Evolutionary conservation across 2,329 filamentous ascomycete genomes (phyloP), one percentile per base, ranked within the genome.

Genomic region (Aureobasidium mangrovei): DNA sequence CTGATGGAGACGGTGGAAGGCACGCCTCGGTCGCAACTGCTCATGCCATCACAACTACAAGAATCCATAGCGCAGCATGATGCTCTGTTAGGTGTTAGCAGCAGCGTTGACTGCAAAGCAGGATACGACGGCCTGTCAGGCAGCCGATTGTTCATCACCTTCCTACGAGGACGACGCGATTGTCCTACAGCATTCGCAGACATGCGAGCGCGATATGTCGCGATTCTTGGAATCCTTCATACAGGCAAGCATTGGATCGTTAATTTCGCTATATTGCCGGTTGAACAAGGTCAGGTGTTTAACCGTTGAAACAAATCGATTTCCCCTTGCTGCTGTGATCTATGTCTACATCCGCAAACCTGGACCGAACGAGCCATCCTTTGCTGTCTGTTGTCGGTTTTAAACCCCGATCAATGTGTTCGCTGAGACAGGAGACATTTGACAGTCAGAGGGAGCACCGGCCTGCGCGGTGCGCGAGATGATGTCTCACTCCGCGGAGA

Each of bases 401-500:
- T 29, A 32, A 24, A 4, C 24, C 29, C 29, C 28, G 31, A 35
- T 43, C 32, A 33, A 43, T 35, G 31, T 33, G 9, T 24, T 26
- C 6, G 38, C 7, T 42, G 48, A 43, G 48, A 41, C 47, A 51
- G 29, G 18, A 32, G 31, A 46, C 4, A 36, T 18, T 18, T 18
- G 18, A 18, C 18, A 18, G 18, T 18, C 24, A 4, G 8, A 26
- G 46, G 27, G 9, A 32, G 26, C 45, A 31, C 26, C 10, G 33
- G 36, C 24, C 18, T 43, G n/a, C 7, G 31, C 18, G 32, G 10
- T 27, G 29, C 35, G n/a, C 7, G 31, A 52, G 39, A 41, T 12
- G 32, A 28, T 52, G 48, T 44, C 29, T 38, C 49, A 53, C 28
- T 44, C 49, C 49, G 49, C 49, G 49, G 49, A 53, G 49, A 53